Percentiles rank a stretch among this genome's conserved stretches.
Evolutionary conservation across 768 basidiomycete species (phyloP).

Genomic region (Tylopilus vinaceipallidus): DNA sequence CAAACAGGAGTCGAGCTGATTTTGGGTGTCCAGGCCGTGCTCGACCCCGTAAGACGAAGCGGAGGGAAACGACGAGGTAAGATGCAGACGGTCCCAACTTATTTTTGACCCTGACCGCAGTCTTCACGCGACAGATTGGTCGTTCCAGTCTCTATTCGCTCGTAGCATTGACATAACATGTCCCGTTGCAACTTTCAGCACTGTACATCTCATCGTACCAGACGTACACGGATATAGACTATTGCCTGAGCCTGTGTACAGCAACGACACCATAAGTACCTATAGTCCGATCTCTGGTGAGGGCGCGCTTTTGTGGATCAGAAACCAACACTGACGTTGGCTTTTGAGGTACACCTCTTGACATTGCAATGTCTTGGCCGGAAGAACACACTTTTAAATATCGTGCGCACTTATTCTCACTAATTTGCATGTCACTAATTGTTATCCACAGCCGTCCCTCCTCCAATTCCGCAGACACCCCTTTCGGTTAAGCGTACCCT

Average conservation of each 20-base stretch:
- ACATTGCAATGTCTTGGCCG: slow-evolving; percentile 58
- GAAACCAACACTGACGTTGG: neutral
- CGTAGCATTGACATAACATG: slow-evolving; percentile 62
- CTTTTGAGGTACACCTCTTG: slow-evolving; percentile 38
- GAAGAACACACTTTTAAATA: slow-evolving; percentile 51
- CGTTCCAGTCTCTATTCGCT: slow-evolving; percentile 65
- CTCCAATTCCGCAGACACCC: slow-evolving; percentile 45
- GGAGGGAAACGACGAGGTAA: slow-evolving; percentile 55
- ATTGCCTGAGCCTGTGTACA: slow-evolving; percentile 47
- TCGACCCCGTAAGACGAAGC: slow-evolving; percentile 67
- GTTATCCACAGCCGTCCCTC: slow-evolving; percentile 34
- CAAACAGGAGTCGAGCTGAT: slow-evolving; percentile 60
- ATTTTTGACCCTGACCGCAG: neutral
- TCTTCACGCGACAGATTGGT: slow-evolving; percentile 58
- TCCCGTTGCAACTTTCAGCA: slow-evolving; percentile 65
- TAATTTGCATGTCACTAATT: neutral
- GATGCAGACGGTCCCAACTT: slow-evolving; percentile 1
- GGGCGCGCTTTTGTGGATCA: neutral
- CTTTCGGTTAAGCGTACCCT: slow-evolving; percentile 65
- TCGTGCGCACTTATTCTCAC: slow-evolving; percentile 40
- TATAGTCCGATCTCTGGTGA: slow-evolving; percentile 53
- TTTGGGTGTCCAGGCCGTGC: slow-evolving; percentile 72
- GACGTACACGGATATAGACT: slow-evolving; percentile 42
- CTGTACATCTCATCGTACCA: slow-evolving; percentile 50
- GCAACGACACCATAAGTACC: slow-evolving; percentile 36